Conservation (phyloP, 1,284 basidiomycete species). For the Ustilago esculenta region DNA sequence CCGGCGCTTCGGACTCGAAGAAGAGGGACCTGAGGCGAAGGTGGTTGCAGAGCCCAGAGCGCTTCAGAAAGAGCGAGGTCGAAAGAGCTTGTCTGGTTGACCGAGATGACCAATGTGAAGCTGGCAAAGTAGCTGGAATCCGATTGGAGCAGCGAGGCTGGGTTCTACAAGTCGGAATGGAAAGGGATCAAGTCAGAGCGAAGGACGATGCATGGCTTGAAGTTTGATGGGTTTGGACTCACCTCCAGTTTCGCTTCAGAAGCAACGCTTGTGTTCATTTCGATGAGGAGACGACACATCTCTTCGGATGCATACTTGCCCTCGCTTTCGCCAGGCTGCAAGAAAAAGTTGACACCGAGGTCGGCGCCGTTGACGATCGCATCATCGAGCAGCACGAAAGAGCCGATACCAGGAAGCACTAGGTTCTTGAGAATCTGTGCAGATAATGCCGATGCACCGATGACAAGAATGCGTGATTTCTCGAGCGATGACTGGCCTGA, state of each 20-base stretch:
- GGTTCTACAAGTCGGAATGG: background rate
- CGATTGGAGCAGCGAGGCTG: slow-evolving; percentile 70
- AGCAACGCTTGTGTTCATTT: slow-evolving; percentile 87
- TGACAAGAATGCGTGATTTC: slow-evolving; percentile 80
- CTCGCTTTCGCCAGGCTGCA: slow-evolving; percentile 76
- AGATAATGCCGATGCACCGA: slow-evolving; percentile 81
- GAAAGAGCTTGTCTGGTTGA: slow-evolving; percentile 67
- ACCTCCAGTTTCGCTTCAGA: slow-evolving; percentile 76
- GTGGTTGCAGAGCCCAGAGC: slow-evolving; percentile 45
- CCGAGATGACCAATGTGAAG: slow-evolving; percentile 84
- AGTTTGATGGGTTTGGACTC: slow-evolving; percentile 63
- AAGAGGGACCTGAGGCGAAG: slow-evolving; percentile 53
- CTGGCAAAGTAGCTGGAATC: slow-evolving; percentile 71
- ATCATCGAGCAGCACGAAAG: slow-evolving; percentile 86
- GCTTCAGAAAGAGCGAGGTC: slow-evolving; percentile 51
- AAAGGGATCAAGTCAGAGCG: slow-evolving; percentile 20
- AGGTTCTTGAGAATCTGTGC: slow-evolving; percentile 92
- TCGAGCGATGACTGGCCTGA: slow-evolving; percentile 93
- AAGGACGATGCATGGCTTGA: slow-evolving; percentile 13
- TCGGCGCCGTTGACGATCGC: slow-evolving; percentile 76
- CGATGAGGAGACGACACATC: slow-evolving; percentile 79
- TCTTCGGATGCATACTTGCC: slow-evolving; percentile 83
- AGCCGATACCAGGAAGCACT: slow-evolving; percentile 89
- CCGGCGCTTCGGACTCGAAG: slow-evolving; percentile 53
- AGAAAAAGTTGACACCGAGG: slow-evolving; percentile 95